A percentile compares a stretch with the other conserved stretches of the same genome.
phyloP scores from a whole-genome alignment of 1,284 basidiomycete genomes.

The Sporisorium graminicola region DNA sequence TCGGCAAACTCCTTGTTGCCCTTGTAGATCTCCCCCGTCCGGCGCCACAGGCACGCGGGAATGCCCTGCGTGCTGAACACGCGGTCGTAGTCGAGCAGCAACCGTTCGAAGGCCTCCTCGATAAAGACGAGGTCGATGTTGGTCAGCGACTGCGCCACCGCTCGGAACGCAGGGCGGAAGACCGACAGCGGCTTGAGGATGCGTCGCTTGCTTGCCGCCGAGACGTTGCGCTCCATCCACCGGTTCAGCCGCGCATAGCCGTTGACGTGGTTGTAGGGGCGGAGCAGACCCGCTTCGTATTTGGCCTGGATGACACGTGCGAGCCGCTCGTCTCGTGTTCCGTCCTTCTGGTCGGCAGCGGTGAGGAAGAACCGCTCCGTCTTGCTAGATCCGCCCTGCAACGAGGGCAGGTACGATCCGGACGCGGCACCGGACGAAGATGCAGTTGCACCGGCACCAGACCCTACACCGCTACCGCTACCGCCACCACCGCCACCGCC shows the following conservation, averaged over 20 bases:
- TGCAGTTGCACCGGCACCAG: background rate
- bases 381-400: conserved; percentile 57
- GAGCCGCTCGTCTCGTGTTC: conserved; percentile 88
- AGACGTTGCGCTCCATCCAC: conserved; percentile 89
- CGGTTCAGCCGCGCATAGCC: conserved; percentile 66
- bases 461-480: no score
- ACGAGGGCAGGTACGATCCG: conserved; percentile 39
- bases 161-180: conserved; percentile 80
- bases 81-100: conserved; percentile 94
- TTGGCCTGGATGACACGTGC: conserved; percentile 94
- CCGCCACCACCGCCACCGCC: background rate
- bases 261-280: conserved; percentile 92
- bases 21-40: conserved; percentile 98
- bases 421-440: background rate
- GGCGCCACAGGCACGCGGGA: conserved; percentile 94
- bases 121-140: conserved; percentile 94
- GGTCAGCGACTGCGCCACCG: conserved; percentile 83
- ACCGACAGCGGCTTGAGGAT: conserved; percentile 90
- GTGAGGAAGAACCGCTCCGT: conserved; percentile 88
- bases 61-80: conserved; percentile 84
- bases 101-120: conserved; percentile 89
- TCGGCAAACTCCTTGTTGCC: conserved; percentile 95
- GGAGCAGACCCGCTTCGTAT: conserved; percentile 93
- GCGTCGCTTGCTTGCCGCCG: conserved; percentile 79
- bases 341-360: conserved; percentile 92